These are phyloP conservation scores for Trichoderma gracile DNA, from an alignment of 2,329 filamentous ascomycete genomes.

Conservation along the genomic window DNA sequence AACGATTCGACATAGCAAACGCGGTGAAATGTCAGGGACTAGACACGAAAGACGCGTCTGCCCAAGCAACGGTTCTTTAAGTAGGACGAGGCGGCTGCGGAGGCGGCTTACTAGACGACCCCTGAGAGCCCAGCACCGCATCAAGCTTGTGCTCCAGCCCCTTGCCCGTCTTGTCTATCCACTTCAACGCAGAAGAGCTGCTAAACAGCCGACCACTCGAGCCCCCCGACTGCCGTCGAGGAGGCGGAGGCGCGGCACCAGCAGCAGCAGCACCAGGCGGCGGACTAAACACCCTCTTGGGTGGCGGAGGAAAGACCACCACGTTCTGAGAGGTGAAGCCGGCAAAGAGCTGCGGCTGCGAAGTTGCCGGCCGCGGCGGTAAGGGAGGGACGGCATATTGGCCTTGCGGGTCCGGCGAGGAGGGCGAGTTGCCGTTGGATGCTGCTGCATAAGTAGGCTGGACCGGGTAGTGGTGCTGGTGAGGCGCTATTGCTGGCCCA, in stretches of 20 bases:
- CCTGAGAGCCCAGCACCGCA: constrained; percentile 32
- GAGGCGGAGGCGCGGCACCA: constrained; percentile 3
- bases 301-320: constrained; percentile 37
- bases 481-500: constrained; percentile 6
- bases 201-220: constrained; percentile 36
- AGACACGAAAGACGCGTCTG: too few relatives aligned
- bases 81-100: constrained; percentile 21
- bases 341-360: constrained; percentile 28
- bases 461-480: constrained; percentile 23
- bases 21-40: too few relatives aligned
- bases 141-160: constrained; percentile 40
- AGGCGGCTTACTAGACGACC: constrained; percentile 19
- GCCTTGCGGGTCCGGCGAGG: constrained; percentile 3
- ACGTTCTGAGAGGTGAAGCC: constrained; percentile 32
- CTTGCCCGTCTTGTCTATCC: constrained; percentile 41
- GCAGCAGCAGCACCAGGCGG: constrained; percentile 27
- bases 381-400: constrained; percentile 31
- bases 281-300: constrained; percentile 38
- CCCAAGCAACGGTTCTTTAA: background rate
- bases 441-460: constrained; percentile 25
- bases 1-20: too few relatives aligned
- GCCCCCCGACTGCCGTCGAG: constrained; percentile 29
- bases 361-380: constrained; percentile 34
- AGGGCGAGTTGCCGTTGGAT: background rate
- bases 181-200: constrained; percentile 39